Evolutionary conservation across 148 eudicot species (phyloP), one percentile per base, ranked within the genome.

Genomic region (Silene conica): DNA sequence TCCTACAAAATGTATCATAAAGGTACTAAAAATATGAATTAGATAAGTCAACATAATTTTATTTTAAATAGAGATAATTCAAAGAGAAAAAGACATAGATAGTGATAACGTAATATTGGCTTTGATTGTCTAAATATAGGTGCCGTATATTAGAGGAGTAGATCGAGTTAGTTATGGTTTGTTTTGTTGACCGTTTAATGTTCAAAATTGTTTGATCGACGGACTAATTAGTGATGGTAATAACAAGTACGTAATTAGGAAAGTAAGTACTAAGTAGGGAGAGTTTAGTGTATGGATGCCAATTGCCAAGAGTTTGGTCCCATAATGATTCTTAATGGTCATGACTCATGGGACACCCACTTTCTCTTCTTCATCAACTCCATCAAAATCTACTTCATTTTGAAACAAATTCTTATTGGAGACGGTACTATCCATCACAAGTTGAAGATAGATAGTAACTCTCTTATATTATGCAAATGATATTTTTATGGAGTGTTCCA

Each of bases 311-410:
- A 22, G 25, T 43, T 68, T 67, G 67, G 73, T 66, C 38, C 57
- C 41, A 67, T 67, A 22, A 68, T 74, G 71, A 63, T 19, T 73
- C 61, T 63, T 68, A 63, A 73, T 67, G 43, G 45, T 67, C 26
- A 57, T 68, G 72, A n/a, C n/a, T n/a, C n/a, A n/a, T n/a, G n/a
- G n/a, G 77, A 64, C 66, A 67, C 66, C 72, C 66, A 75, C 72
- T 75, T 67, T 57, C 65, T 60, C 41, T 23, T 76, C 21, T 68
- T 41, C 71, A 66, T 54, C 11, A 63, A 9, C 6, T 22, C 13
- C 55, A 11, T 10, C 12, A 59, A 59, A 8, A 26, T 26, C 28
- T 26, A 26, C 2, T n/a, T n/a, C n/a, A n/a, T n/a, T n/a, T n/a
- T n/a, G n/a, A n/a, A n/a, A n/a, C n/a, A n/a, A n/a, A n/a, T n/a